Percentiles rank a stretch among this genome's conserved stretches.
Evolutionary conservation across 2,329 filamentous ascomycete species (phyloP).

Genomic region (Cordyceps farinosa): DNA sequence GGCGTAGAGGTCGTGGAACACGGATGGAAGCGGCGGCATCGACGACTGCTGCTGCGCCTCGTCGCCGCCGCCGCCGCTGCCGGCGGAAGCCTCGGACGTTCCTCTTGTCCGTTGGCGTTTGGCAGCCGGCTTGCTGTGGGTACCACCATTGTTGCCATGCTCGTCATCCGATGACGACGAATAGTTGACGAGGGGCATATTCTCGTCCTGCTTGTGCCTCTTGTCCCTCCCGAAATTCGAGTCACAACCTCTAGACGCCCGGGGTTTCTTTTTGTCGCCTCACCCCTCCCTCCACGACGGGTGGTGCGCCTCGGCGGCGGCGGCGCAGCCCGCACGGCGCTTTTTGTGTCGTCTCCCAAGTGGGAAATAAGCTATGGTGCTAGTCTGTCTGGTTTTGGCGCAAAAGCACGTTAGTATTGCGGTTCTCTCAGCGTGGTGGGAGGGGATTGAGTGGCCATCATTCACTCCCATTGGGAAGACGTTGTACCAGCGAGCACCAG

Average conservation of each 20-base stretch:
- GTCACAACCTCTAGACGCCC: too few species aligned
- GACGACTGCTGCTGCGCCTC: conserved; percentile 20
- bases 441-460: too few species aligned
- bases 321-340: neutral
- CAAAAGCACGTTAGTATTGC: too few species aligned
- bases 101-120: conserved; percentile 1
- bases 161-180: conserved; percentile 38
- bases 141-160: conserved; percentile 2
- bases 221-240: neutral
- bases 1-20: conserved; percentile 88
- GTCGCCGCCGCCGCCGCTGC: neutral
- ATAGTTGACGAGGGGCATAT: conserved; percentile 65
- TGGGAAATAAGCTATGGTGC: neutral
- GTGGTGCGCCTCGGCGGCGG: neutral
- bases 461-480: too few species aligned
- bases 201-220: neutral
- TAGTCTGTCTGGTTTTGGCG: neutral
- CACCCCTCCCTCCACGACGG: neutral
- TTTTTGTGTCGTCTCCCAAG: neutral
- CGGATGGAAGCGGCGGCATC: conserved; percentile 70
- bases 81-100: neutral
- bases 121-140: neutral
- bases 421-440: too few species aligned
- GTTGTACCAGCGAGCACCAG: too few species aligned
- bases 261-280: neutral